Base-by-base conservation (phyloP, 2,329 filamentous ascomycete genomes). In the Fusarium anguioides region DNA sequence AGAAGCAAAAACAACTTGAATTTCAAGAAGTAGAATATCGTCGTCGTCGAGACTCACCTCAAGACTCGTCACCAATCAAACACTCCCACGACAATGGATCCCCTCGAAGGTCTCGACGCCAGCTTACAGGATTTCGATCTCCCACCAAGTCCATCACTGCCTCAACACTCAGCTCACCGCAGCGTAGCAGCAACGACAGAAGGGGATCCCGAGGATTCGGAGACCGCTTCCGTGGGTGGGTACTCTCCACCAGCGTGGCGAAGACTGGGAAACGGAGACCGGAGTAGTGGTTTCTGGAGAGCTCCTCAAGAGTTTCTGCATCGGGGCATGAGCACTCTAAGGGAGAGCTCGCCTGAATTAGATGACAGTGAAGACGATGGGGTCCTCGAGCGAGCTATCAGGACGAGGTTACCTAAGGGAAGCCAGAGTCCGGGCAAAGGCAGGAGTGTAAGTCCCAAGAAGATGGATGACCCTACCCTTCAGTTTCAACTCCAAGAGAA, bases 191-290 rank as follows among this genome's bases (percentile, higher is more conserved):
- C 77, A 51, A 74, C 71, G 63, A 77, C 78, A 66, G 75, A 78
- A 62, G 71, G 70, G 66, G 71, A 71, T 64, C 75, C 74, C 76
- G 81, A 81, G 79, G 83, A 79, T 39, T 80, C 77, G 78, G 83
- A 81, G 69, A 74, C 68, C 70, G 78, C 66, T 73, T 87, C 85
- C 74, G 81, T 68, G 72, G 84, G 84, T 82, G 85, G 85, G 64
- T 88, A 85, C 80, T 87, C 83, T 73, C 86, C 86, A 56, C 86
- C 86, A 66, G 86, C 86, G 45, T 88, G 86, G 86, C 82, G 84
- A 74, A 84, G 85, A 68, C 84, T 87, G 77, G 83, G 81, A 80
- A 87, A 87, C 82, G 86, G 85, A 71, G 81, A 83, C 68, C 81
- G 83, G 74, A 86, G 82, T 76, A 85, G 81, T 72, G 85, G 85